Percentiles rank a stretch among this genome's conserved stretches.
Conservation (phyloP, 2,329 filamentous ascomycete species). For the Paecilomyces sp. region DNA sequence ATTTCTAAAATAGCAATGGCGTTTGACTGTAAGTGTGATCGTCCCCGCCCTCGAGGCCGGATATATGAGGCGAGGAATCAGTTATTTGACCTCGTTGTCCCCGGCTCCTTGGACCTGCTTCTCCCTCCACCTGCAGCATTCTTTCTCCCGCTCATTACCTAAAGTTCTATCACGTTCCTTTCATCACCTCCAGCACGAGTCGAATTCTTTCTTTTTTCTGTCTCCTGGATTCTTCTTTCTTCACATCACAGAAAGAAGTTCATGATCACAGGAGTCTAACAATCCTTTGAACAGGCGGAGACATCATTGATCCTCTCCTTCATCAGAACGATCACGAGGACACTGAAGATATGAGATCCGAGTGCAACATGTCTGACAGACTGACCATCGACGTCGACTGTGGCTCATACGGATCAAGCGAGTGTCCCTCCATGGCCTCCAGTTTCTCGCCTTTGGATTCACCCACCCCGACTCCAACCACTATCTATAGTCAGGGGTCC, state of each 20-base stretch:
- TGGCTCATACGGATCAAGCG: slow-evolving; percentile 30
- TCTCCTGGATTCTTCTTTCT: slow-evolving; percentile 1
- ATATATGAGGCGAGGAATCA: slow-evolving; percentile 25
- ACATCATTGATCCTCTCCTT: slow-evolving; percentile 18
- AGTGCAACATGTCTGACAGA: slow-evolving; percentile 29
- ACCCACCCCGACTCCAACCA: slow-evolving; percentile 31
- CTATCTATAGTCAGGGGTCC: slow-evolving; percentile 30
- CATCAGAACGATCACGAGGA: slow-evolving; percentile 19
- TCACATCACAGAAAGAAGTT: slow-evolving; percentile 1
- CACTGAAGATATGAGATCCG: slow-evolving; percentile 30
- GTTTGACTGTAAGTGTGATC: slow-evolving; percentile 31
- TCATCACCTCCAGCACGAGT: slow-evolving; percentile 7
- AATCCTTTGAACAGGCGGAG: slow-evolving; percentile 19
- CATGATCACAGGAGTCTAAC: slow-evolving; percentile 11
- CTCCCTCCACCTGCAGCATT: slow-evolving; percentile 14
- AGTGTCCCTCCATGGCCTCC: slow-evolving; percentile 33
- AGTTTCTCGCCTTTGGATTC: slow-evolving; percentile 35
- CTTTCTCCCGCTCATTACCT: slow-evolving; percentile 4
- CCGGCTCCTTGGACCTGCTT: slow-evolving; percentile 15
- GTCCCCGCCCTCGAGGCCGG: slow-evolving; percentile 14
- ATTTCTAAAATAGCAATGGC: slow-evolving; percentile 26
- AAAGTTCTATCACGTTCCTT: slow-evolving; percentile 1
- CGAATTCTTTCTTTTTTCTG: slow-evolving; percentile 1
- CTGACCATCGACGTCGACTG: slow-evolving; percentile 33
- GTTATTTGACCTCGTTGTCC: slow-evolving; percentile 34